A percentile compares a stretch with the other conserved stretches of the same genome.
These are phyloP conservation scores for Acarospora socialis DNA, from an alignment of 2,329 filamentous ascomycete genomes.

Conservation along the genomic window DNA sequence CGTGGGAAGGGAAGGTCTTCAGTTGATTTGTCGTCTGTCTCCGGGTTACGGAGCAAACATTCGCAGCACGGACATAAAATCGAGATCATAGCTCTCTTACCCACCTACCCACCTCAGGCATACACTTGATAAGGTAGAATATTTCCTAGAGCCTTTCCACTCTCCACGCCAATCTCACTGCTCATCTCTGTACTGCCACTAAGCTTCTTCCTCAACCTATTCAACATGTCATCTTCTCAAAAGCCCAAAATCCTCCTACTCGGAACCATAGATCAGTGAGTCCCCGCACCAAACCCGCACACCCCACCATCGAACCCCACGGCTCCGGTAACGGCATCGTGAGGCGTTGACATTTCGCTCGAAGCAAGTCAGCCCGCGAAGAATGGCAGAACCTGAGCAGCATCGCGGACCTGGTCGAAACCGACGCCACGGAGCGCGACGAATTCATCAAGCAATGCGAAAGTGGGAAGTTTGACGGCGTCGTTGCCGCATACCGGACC, in stretches of 20 bases:
- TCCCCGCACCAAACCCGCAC: background rate
- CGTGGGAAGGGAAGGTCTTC: too few relatives aligned
- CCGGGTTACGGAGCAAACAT: too few relatives aligned
- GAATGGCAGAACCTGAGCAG: constrained; percentile 48
- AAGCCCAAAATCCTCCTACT: constrained; percentile 13
- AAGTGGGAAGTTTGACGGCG: constrained; percentile 51
- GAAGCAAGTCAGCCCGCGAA: constrained; percentile 35
- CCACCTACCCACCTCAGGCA: too few relatives aligned
- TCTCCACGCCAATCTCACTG: too few relatives aligned
- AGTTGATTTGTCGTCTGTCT: too few relatives aligned
- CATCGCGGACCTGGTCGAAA: constrained; percentile 50
- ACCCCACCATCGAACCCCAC: background rate
- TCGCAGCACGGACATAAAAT: too few relatives aligned
- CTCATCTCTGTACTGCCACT: too few relatives aligned
- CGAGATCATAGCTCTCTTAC: too few relatives aligned
- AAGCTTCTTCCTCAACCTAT: too few relatives aligned
- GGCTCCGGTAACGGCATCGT: background rate
- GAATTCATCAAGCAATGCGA: constrained; percentile 57
- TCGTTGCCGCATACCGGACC: constrained; percentile 54
- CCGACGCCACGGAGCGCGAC: constrained; percentile 45
- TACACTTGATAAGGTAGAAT: too few relatives aligned
- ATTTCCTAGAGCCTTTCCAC: too few relatives aligned
- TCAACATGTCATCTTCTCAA: too few relatives aligned
- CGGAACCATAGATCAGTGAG: constrained; percentile 13
- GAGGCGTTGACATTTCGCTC: background rate